These are phyloP conservation scores for Neonectria faginata DNA, from an alignment of 2,329 filamentous ascomycete genomes.

Conservation along the genomic window DNA sequence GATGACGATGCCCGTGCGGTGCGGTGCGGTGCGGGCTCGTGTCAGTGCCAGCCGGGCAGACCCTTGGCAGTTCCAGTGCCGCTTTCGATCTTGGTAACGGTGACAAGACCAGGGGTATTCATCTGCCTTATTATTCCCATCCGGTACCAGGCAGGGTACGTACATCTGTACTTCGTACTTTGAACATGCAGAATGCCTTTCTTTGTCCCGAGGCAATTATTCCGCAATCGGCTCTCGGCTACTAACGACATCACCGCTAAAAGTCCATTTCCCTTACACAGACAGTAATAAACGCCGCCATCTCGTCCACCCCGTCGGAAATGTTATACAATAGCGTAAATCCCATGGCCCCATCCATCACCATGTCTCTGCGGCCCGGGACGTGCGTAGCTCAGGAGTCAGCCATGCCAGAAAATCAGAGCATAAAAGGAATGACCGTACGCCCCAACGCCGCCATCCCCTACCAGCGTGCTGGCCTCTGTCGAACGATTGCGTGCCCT, in stretches of 20 bases:
- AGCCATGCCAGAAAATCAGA: constrained; percentile 36
- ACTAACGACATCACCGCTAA: neutral
- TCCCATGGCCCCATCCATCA: constrained; percentile 20
- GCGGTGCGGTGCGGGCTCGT: neutral
- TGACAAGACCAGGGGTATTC: neutral
- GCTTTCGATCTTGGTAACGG: constrained; percentile 7
- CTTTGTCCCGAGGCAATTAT: constrained; percentile 10
- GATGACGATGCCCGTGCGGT: neutral
- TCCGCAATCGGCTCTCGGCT: constrained; percentile 14
- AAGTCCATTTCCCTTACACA: neutral
- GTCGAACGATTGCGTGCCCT: constrained; percentile 40
- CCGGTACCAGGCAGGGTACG: no score
- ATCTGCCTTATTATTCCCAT: no score
- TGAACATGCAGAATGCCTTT: no score
- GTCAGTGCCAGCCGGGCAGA: neutral
- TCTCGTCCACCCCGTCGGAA: neutral
- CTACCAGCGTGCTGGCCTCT: constrained; percentile 9
- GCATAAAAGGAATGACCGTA: constrained; percentile 31
- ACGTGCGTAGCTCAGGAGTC: constrained; percentile 1
- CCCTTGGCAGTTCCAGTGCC: constrained; percentile 7
- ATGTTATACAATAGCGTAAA: neutral
- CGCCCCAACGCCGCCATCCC: constrained; percentile 31
- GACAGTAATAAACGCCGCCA: neutral
- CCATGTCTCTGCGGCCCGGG: constrained; percentile 11
- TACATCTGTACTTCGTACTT: no score